Conservation (phyloP, 1,284 basidiomycete genomes). For the Tausonia pullulans region DNA sequence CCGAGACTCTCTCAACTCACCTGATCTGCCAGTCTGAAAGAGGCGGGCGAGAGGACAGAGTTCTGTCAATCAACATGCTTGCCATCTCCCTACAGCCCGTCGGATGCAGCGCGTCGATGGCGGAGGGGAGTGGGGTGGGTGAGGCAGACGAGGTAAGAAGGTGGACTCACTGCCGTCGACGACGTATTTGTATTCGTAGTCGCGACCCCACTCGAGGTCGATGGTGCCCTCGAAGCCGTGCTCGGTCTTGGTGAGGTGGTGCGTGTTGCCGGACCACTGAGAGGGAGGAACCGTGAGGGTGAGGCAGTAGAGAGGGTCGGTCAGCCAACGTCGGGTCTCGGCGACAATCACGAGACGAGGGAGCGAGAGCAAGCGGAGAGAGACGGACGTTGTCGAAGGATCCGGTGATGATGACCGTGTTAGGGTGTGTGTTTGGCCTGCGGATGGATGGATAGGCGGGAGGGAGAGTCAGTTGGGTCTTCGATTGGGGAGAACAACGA, state of each 20-base stretch:
- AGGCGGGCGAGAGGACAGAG: background rate
- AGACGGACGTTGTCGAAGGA: constrained; percentile 8
- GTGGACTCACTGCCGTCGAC: constrained; percentile 9
- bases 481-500: background rate
- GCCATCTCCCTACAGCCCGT: too few relatives aligned
- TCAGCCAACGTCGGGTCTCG: background rate
- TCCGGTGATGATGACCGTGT: constrained; percentile 11
- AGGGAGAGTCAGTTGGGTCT: background rate
- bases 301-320: background rate
- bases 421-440: constrained; percentile 12
- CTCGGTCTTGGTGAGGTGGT: constrained; percentile 6
- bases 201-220: constrained; percentile 1
- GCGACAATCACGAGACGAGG: background rate
- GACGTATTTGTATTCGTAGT: constrained; percentile 10
- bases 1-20: too few relatives aligned
- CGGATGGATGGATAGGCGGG: background rate
- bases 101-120: too few relatives aligned
- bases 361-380: background rate
- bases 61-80: background rate
- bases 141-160: too few relatives aligned
- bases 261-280: constrained; percentile 10
- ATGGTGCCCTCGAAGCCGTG: background rate
- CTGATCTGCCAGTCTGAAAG: too few relatives aligned
- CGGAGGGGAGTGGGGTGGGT: too few relatives aligned
- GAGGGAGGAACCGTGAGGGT: background rate